Evolutionary conservation across 2,329 filamentous ascomycete species (phyloP), one percentile per base, ranked within the genome.

Genomic region (Exophiala xenobiotica): DNA sequence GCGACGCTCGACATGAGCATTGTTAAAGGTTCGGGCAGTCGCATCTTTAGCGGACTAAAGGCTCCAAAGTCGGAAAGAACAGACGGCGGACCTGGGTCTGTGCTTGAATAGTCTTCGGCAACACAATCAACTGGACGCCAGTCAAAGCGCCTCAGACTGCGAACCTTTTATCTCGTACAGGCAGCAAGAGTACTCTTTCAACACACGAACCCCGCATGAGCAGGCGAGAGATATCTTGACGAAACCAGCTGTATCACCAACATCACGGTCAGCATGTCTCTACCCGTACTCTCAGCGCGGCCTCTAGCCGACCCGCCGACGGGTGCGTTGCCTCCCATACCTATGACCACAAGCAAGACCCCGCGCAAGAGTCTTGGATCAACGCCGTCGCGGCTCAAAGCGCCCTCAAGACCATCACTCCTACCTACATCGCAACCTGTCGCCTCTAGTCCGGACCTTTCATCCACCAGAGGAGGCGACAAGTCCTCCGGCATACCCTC

Each of bases 321-420:
- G 23, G 79, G 83, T 57, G 81, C 86, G 22, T 74, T 93, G 19
- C 88, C 90, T 37, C 84, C 87, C 37, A 74, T 95, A 41, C 88
- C 90, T 22, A 75, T 20, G 3, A 40, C 38, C 20, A 20, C 87
- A 14, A 70, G 77, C 39, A 93, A 90, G 70, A 83, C 85, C 31
- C 50, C 54, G 12, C 80, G 88, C 56, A 88, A 86, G 67, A 85
- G 80, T 48, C 69, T 83, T 74, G 50, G 78, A n/a, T 53, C 56
- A 22, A 56, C 54, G 8, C 55, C 58, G 1, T 61, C 58, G 22
- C 49, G 53, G 42, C 40, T 62, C 24, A 62, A 60, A 6, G 71
- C 78, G 19, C 78, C 78, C 33, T 73, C 78, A 29, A 75, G 77
- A 18, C 77, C 80, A 23, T 67, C 66, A 2, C 37, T 47, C 24